Conservation (phyloP, 2,329 filamentous ascomycete species). For the Pseudogymnoascus sp. region DNA sequence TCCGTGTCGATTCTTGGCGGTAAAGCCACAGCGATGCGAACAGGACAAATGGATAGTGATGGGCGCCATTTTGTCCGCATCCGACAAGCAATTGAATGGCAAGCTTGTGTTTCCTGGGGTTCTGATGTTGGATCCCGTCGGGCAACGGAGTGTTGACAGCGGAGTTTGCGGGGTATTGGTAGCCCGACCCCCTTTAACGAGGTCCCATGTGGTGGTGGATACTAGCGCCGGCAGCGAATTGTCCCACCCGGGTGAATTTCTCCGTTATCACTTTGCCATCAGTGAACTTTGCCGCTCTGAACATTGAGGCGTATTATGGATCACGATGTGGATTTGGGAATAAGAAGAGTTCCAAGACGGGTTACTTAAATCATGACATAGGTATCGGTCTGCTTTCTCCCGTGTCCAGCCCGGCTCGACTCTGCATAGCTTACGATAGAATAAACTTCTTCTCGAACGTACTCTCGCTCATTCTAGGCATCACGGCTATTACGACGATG, state of each 20-base stretch:
- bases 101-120: not conserved
- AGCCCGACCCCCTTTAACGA: not conserved
- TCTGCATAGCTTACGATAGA: not conserved
- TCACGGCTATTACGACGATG: not conserved
- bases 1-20: not conserved
- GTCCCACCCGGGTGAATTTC: constrained; percentile 1
- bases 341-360: not conserved
- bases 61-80: not conserved
- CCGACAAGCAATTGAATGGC: not conserved
- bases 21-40: not conserved
- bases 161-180: not conserved
- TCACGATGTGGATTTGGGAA: not conserved
- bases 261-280: not conserved
- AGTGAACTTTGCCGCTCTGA: not conserved
- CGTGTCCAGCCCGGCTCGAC: not conserved
- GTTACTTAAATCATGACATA: not conserved
- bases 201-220: not conserved
- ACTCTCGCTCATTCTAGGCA: not conserved
- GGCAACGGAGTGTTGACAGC: not conserved
- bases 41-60: not conserved
- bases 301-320: not conserved
- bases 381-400: not conserved
- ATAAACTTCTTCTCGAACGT: not conserved
- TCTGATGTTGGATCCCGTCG: not conserved
- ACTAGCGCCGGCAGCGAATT: not conserved